phyloP scores from a whole-genome alignment of 805 yeast genomes.

The Kluyveromyces wickerhamii region DNA sequence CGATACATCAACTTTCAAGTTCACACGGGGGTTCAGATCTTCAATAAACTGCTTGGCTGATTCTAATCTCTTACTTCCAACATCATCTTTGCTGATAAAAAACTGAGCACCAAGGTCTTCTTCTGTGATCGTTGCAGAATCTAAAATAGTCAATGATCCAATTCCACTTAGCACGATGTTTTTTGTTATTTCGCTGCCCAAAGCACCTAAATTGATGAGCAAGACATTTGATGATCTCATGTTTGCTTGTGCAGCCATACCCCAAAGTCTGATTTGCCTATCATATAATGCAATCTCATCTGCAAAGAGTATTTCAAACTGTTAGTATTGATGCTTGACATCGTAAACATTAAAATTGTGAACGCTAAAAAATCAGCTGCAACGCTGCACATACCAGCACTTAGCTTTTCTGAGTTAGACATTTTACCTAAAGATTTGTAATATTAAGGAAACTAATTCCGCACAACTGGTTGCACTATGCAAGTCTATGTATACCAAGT shows the following conservation, averaged over 20 bases:
- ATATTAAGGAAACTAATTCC: no score
- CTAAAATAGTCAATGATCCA: slow-evolving; percentile 67
- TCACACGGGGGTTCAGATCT: slow-evolving; percentile 76
- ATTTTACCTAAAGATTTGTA: no score
- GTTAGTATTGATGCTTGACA: not conserved
- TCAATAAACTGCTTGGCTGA: slow-evolving; percentile 49
- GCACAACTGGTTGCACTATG: no score
- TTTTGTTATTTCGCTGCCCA: slow-evolving; percentile 77
- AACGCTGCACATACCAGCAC: slow-evolving; percentile 8
- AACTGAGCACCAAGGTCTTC: slow-evolving; percentile 71
- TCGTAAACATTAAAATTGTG: no score
- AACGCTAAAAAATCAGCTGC: not conserved
- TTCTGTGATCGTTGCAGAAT: slow-evolving; percentile 43
- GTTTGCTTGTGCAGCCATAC: slow-evolving; percentile 77
- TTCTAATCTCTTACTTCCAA: slow-evolving; percentile 50
- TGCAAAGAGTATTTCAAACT: slow-evolving; percentile 18
- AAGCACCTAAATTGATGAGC: slow-evolving; percentile 63
- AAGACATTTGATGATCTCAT: slow-evolving; percentile 67
- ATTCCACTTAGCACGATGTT: slow-evolving; percentile 84
- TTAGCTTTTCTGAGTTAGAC: slow-evolving; percentile 6
- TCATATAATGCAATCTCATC: slow-evolving; percentile 92
- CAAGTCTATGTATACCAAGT: no score
- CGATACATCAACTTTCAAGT: slow-evolving; percentile 37
- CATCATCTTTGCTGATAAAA: slow-evolving; percentile 47
- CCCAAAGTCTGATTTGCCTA: slow-evolving; percentile 94